Evolutionary conservation across 225 moss, liverwort and hornwort species (phyloP).

Genomic region (Pseudoscleropodium purum): DNA sequence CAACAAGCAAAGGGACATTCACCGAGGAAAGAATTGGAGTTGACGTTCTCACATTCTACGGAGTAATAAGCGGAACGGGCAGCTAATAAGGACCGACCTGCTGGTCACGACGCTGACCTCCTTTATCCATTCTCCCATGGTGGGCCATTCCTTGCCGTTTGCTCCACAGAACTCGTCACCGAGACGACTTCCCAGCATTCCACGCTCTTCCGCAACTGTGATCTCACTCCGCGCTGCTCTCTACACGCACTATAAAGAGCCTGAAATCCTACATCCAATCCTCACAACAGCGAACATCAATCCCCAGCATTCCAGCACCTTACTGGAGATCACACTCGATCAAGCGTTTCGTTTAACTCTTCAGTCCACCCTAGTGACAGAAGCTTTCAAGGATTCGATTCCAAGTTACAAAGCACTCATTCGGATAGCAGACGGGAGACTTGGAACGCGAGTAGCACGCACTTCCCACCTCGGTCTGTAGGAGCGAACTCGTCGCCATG

Average conservation of each 20-base stretch:
- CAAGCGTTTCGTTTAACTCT: neutral
- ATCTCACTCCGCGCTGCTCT: neutral
- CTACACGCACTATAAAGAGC: neutral
- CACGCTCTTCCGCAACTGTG: neutral
- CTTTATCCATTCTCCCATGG: neutral
- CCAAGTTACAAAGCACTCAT: neutral
- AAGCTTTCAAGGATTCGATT: neutral
- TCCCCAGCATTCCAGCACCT: neutral
- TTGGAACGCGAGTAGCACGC: neutral
- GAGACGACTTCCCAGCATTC: neutral
- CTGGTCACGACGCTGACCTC: neutral
- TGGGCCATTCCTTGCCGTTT: neutral
- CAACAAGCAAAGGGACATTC: neutral
- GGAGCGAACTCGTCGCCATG: neutral
- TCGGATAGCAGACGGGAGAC: neutral
- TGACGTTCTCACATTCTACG: neutral
- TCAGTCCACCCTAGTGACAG: fast-evolving
- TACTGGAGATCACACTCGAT: neutral
- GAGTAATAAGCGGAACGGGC: too few species aligned
- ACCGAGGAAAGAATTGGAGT: too few species aligned
- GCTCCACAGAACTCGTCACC: neutral
- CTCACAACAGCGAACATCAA: neutral
- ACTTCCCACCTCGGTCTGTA: neutral
- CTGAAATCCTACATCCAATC: neutral
- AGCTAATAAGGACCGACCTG: too few species aligned